Evolutionary conservation across 768 basidiomycete species (phyloP), one percentile per base, ranked within the genome.

Genomic region (Kwoniella botswanensis): DNA sequence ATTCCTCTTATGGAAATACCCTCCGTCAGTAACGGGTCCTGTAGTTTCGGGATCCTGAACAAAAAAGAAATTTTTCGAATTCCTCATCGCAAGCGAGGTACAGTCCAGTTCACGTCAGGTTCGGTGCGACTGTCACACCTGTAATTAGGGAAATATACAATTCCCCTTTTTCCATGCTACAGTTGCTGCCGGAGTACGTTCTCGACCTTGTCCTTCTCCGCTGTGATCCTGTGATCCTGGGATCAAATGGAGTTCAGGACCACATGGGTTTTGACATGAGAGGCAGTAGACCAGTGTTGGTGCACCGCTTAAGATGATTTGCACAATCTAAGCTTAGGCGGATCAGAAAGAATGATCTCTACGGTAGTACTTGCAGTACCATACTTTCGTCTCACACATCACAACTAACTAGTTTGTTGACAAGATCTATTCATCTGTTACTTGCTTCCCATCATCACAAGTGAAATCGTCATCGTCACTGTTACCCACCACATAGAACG

Each of bases 21-120:
- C 35, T 35, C 35, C 1, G 35, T 35, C 35, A 35, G 35, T 35
- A 35, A n/a, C 24, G 11, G 54, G 22, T 55, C 54, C 54, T 55
- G 54, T 11, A 55, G 54, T 55, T 55, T 55, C 54, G 54, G 54
- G 54, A 55, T 55, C 54, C 54, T 55, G 54, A 55, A 22, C 15
- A 55, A 55, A 55, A n/a, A 22, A 55, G 21, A 55, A 50, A 50
- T 50, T 50, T 50, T 18, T 50, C 46, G 3, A 15, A 4, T 50
- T 50, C 46, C 46, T 18, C 18, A 13, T 18, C 18, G 24, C n/a
- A 55, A 55, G 54, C 54, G 54, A 55, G 21, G 24, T 24, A 24
- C 11, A 22, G 54, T 24, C 15, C 12, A 52, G 50, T 52, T 52
- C 50, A 17, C 9, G 15, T 21, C 50, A 15, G 15, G 21, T 17